Evolutionary conservation across 1,284 basidiomycete species (phyloP).

Genomic region (Irpex lacteus): DNA sequence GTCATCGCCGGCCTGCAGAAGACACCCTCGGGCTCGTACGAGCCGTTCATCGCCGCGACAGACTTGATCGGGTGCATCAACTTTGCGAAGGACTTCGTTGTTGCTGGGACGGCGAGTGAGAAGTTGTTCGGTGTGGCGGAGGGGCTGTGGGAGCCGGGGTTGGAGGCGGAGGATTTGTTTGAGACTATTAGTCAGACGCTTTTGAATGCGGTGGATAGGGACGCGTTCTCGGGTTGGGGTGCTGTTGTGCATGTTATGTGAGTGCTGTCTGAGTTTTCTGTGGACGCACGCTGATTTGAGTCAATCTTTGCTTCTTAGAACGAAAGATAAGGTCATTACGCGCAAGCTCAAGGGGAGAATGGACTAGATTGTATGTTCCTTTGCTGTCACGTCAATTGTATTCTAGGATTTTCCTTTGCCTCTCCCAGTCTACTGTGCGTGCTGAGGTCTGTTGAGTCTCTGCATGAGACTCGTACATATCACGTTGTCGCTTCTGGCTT

Average conservation of each 20-base stretch:
- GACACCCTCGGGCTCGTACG: conserved; percentile 70
- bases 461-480: too few species aligned
- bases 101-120: conserved; percentile 89
- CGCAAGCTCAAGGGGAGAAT: conserved; percentile 87
- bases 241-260: conserved; percentile 95
- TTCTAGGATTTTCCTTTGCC: conserved; percentile 1
- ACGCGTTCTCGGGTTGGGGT: conserved; percentile 97
- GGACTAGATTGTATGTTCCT: conserved; percentile 56
- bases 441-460: too few species aligned
- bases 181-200: conserved; percentile 98
- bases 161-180: conserved; percentile 96
- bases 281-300: too few species aligned
- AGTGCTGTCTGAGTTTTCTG: conserved; percentile 34
- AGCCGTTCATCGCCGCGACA: conserved; percentile 95
- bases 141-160: conserved; percentile 96
- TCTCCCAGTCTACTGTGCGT: too few species aligned
- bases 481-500: too few species aligned
- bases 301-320: conserved; percentile 43
- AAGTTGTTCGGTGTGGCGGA: conserved; percentile 98
- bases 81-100: conserved; percentile 96
- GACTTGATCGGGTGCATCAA: conserved; percentile 97
- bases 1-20: conserved; percentile 90
- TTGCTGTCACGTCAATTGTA: not conserved
- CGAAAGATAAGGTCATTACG: conserved; percentile 83
- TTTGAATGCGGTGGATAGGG: conserved; percentile 93